Base-by-base conservation (phyloP, 2,329 filamentous ascomycete genomes). In the Penicillium sp. region DNA sequence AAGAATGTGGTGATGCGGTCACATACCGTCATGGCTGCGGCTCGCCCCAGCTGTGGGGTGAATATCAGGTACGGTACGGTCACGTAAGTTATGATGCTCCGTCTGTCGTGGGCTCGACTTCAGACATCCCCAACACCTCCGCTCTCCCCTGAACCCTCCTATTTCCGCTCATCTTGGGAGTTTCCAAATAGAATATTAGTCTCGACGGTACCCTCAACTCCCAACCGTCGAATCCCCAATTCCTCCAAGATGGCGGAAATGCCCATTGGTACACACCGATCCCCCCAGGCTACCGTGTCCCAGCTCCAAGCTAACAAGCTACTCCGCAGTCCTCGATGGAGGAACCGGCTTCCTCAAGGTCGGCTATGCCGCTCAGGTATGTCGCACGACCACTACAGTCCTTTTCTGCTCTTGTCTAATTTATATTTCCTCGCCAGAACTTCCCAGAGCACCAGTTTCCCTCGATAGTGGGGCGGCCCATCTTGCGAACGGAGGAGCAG, bases 301-400 rank as follows among this genome's bases (percentile, higher is more conserved):
- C 61, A 58, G 57, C 58, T 56, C 57, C 60, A 62, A 63, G 62
- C 57, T 65, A 64, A 67, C 70, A 74, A 69, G 73, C 70, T 53
- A 63, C 60, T 58, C 61, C 56, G 45, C 75, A 97, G 94, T 99
- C 76, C 93, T 99, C 85, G 94, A 99, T 84, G 94, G 94, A 85
- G 94, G 94, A 79, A 99, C 94, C 75, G 94, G 94, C 79, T 99
- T 99, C 85, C 89, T 99, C 79, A 99, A 99, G 82, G 94, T 96
- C 81, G 94, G 94, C 78, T 99, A 97, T 82, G 94, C 94, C 73
- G 94, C 89, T 73, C 93, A 89, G 81, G 87, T 89, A 79, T 68
- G 80, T 64, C 56, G 49, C 54, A 59, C 7, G 6, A 8, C 13
- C 33, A 17, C 27, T 31, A 35, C 19, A 31, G 19, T 48, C 9